Conservation (phyloP, 768 basidiomycete genomes). For the Psilocybe tampanensis region DNA sequence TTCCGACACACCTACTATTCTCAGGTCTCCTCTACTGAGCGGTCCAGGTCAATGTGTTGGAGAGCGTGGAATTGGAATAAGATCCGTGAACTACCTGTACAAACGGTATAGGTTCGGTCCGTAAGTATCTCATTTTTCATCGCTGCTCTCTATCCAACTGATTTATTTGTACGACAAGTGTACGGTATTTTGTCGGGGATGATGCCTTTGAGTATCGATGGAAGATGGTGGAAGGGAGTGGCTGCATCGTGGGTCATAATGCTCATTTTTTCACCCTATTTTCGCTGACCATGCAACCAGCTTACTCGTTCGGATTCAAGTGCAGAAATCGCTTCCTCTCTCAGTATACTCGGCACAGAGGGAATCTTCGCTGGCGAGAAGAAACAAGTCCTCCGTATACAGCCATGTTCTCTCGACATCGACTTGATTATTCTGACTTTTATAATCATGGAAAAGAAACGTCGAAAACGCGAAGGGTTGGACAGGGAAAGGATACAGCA, state of each 20-base stretch:
- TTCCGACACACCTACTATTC: slow-evolving; percentile 42
- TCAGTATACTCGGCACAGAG: slow-evolving; percentile 33
- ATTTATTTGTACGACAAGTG: slow-evolving; percentile 26
- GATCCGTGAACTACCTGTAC: slow-evolving; percentile 43
- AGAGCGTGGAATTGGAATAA: slow-evolving; percentile 31
- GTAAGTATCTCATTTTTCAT: slow-evolving; percentile 28
- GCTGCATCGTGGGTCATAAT: slow-evolving; percentile 39
- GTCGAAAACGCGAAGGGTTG: slow-evolving; percentile 39
- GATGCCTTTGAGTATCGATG: slow-evolving; percentile 53
- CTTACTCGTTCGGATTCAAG: slow-evolving; percentile 38
- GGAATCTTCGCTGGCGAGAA: slow-evolving; percentile 51
- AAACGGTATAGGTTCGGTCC: slow-evolving; percentile 42
- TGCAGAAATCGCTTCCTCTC: slow-evolving; percentile 46
- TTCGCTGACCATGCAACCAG: slow-evolving; percentile 23
- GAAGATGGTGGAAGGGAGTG: slow-evolving; percentile 42
- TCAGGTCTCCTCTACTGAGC: slow-evolving; percentile 40
- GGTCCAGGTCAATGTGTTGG: slow-evolving; percentile 29
- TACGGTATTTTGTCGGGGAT: slow-evolving; percentile 52
- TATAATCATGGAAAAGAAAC: slow-evolving; percentile 56
- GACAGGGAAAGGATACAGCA: slow-evolving; percentile 12
- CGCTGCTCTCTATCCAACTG: neutral
- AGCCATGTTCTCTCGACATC: slow-evolving; percentile 50
- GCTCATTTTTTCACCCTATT: neutral
- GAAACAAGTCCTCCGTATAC: slow-evolving; percentile 46
- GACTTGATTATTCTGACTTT: slow-evolving; percentile 58